Percentiles rank a stretch among this genome's conserved stretches.
Conservation (phyloP, 2,329 filamentous ascomycete genomes). For the Microcyclospora pomicola region DNA sequence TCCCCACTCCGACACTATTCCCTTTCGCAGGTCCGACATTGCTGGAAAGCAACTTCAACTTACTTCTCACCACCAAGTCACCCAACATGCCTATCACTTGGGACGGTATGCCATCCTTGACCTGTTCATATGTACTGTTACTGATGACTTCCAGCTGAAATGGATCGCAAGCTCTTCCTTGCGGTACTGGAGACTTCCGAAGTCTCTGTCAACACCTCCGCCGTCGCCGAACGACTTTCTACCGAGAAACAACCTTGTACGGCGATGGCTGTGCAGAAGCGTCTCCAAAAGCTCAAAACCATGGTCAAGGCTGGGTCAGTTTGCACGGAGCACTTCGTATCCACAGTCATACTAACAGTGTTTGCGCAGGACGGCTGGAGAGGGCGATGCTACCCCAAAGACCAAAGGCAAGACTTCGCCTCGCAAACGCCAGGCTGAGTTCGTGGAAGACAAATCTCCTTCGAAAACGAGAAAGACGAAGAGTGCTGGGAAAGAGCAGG, state of each 20-base stretch:
- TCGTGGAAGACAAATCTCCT: background rate
- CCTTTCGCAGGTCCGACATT: no score
- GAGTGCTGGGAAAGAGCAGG: background rate
- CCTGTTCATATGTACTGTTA: background rate
- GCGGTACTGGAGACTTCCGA: slow-evolving; percentile 4
- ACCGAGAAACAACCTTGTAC: slow-evolving; percentile 2
- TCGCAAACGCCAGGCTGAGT: background rate
- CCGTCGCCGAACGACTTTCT: slow-evolving; percentile 1
- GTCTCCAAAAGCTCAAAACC: slow-evolving; percentile 3
- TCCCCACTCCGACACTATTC: no score
- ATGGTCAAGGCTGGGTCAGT: slow-evolving; percentile 4
- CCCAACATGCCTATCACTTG: slow-evolving; percentile 2
- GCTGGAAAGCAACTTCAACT: no score
- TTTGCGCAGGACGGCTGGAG: background rate
- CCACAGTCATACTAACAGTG: no score
- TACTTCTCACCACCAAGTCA: no score
- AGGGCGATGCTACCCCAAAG: background rate
- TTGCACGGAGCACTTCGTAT: no score
- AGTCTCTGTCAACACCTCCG: slow-evolving; percentile 3
- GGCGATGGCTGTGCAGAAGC: slow-evolving; percentile 1
- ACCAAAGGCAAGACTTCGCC: background rate
- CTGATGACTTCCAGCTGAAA: slow-evolving; percentile 2
- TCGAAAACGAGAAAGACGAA: background rate
- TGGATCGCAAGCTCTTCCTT: slow-evolving; percentile 8
- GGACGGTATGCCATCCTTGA: slow-evolving; percentile 3